Base-by-base conservation (phyloP, 208 protist genomes). In the Leishmania mexicana region DNA sequence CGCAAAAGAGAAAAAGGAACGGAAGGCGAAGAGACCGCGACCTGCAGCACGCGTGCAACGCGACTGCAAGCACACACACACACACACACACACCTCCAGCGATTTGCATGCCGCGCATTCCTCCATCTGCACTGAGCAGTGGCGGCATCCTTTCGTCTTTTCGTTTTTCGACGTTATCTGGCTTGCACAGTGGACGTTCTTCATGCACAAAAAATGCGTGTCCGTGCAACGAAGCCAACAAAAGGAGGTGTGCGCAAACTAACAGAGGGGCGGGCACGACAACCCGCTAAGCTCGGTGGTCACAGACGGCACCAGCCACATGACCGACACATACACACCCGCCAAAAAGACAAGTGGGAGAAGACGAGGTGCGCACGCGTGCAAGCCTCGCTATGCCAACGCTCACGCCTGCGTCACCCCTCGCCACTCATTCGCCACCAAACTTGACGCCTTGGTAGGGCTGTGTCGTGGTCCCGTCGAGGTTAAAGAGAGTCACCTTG, bases 391-490 rank as follows among this genome's bases (percentile, higher is more conserved):
- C 10, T 17, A 70, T 8, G 11, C 38, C 10, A 72, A 68, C 21
- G 17, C 35, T 5, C 31, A 62, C 17, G 51, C 51, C 17, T 19
- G 64, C 24, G 67, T 40, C 40, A 28, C 40, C 6, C 40, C 40
- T n/a, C 31, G 72, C n/a, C 45, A 4, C 38, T 82, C 77, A 91
- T 49, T 89, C 78, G 15, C 94, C 95, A 73, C 95, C 95, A 76
- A 97, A 95, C 80, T 97, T 97, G 13, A 97, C 95, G 51, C 95
- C 95, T 75, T 97, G 84, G 79, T 96, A 97, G 3, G 95, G 95
- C 77, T 93, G 86, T 51, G 76, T 87, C 15, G 86, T 49, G 78
- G 87, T 93, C 47, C 93, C 95, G 80, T 97, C 95, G 24, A 97
- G 83, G 73, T 97, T 97, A 78, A 97, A 97, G 5, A 97, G 88